Evolutionary conservation across 495 filamentous ascomycete genomes (phyloP), one percentile per base, ranked within the genome.

Genomic region (Penicillium canariense): DNA sequence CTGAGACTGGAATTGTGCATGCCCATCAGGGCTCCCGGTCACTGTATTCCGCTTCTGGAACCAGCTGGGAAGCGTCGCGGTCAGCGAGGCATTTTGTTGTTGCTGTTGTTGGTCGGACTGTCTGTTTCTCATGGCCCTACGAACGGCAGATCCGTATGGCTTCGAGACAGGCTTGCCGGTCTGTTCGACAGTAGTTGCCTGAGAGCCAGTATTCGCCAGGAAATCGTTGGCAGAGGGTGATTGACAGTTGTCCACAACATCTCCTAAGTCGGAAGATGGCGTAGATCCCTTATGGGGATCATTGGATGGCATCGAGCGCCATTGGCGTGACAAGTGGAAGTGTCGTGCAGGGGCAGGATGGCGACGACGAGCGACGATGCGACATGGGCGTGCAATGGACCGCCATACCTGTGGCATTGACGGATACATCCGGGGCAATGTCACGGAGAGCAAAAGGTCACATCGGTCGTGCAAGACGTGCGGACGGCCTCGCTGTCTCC

Each of bases 311-410:
- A 68, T 63, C 15, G 71, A 72, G 8, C 61, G 67, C 57, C 67
- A 69, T 60, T 35, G 56, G 55, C 59, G 61, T 26, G 75, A 76
- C 12, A 65, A 50, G 50, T 76, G 73, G 48, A 76, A 74, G 15
- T 55, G 67, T 36, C 73, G 73, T 42, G 68, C 65, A 31, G 59
- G 38, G 42, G 62, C 65, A 48, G 72, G 66, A 68, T 70, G 75
- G 26, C 73, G 73, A 50, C 75, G 73, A 57, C 63, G 73, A 45
- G 73, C 72, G 53, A 76, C 61, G 40, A 77, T 67, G 51, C 73
- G 73, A 63, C 75, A 75, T 46, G 75, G 73, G 59, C 69, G 73
- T 52, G 65, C 68, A 47, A 70, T 44, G 45, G 64, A 62, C 58
- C 68, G 64, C 64, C 70, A 59, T 54, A 50, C 62, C 59, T 65